A percentile compares a stretch with the other conserved stretches of the same genome.
Conservation (phyloP, 2,329 filamentous ascomycete species). For the Alternaria ethzedia region DNA sequence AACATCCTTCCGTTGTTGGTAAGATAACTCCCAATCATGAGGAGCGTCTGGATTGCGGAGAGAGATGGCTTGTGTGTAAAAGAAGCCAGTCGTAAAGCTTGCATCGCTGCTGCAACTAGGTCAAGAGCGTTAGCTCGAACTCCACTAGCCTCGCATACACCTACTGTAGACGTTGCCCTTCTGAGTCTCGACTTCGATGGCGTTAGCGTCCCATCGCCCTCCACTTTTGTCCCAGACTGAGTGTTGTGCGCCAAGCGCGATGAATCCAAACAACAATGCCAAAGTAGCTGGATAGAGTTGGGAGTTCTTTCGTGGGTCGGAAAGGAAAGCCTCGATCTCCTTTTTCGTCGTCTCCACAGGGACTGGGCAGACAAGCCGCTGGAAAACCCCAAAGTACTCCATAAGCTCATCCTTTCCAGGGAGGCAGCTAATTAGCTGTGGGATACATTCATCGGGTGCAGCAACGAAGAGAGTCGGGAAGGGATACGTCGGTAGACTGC, state of each 20-base stretch:
- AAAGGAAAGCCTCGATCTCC: conserved; percentile 56
- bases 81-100: conserved; percentile 56
- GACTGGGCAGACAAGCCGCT: conserved; percentile 51
- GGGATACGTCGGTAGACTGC: conserved; percentile 49
- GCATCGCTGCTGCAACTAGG: conserved; percentile 58
- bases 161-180: conserved; percentile 56
- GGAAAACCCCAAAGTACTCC: conserved; percentile 51
- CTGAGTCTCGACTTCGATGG: conserved; percentile 44
- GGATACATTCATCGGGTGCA: conserved; percentile 41
- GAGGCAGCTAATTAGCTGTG: conserved; percentile 48
- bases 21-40: conserved; percentile 58
- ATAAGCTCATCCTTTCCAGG: conserved; percentile 49
- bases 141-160: conserved; percentile 16
- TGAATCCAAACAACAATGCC: conserved; percentile 55
- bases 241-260: conserved; percentile 56
- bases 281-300: conserved; percentile 56
- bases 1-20: conserved; percentile 58
- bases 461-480: conserved; percentile 54
- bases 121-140: conserved; percentile 1
- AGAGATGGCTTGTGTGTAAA: conserved; percentile 58
- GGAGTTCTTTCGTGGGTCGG: conserved; percentile 51
- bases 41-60: conserved; percentile 53
- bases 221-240: conserved; percentile 52
- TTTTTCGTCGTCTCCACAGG: conserved; percentile 52
- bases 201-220: conserved; percentile 48